phyloP scores from a whole-genome alignment of 2,329 filamentous ascomycete genomes.

The Colletotrichum zoysiae region DNA sequence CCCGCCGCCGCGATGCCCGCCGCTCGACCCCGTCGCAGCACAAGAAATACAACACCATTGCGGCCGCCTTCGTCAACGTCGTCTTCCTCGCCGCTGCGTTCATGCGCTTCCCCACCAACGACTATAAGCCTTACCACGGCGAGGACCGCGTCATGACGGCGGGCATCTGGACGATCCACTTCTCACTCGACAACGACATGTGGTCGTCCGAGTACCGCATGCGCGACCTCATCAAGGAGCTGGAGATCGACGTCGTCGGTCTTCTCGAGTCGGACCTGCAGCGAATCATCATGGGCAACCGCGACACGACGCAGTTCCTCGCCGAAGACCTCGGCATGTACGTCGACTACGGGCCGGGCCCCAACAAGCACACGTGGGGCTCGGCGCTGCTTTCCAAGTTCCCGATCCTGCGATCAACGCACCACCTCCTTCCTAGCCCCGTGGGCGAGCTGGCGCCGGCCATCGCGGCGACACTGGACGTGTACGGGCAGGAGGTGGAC shows the following conservation, averaged over 20 bases:
- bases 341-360: slow-evolving; percentile 95
- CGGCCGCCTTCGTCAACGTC: slow-evolving; percentile 82
- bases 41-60: slow-evolving; percentile 65
- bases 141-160: slow-evolving; percentile 90
- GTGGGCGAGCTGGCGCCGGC: slow-evolving; percentile 95
- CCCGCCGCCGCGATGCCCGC: slow-evolving; percentile 54
- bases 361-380: slow-evolving; percentile 99
- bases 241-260: slow-evolving; percentile 98
- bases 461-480: slow-evolving; percentile 95
- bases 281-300: slow-evolving; percentile 99
- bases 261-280: slow-evolving; percentile 93
- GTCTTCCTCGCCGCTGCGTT: slow-evolving; percentile 86
- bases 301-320: slow-evolving; percentile 93
- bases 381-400: slow-evolving; percentile 94
- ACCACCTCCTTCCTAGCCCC: slow-evolving; percentile 92
- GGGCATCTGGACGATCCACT: slow-evolving; percentile 99
- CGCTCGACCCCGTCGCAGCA: slow-evolving; percentile 56
- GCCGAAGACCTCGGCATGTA: slow-evolving; percentile 99
- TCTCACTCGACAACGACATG: slow-evolving; percentile 98
- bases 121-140: slow-evolving; percentile 90
- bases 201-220: slow-evolving; percentile 97
- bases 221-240: slow-evolving; percentile 88
- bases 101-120: slow-evolving; percentile 90
- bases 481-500: slow-evolving; percentile 90
- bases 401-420: slow-evolving; percentile 95